A percentile compares a stretch with the other conserved stretches of the same genome.
Evolutionary conservation across 164 flowering plant species (phyloP).

Genomic region (Malania oleifera): DNA sequence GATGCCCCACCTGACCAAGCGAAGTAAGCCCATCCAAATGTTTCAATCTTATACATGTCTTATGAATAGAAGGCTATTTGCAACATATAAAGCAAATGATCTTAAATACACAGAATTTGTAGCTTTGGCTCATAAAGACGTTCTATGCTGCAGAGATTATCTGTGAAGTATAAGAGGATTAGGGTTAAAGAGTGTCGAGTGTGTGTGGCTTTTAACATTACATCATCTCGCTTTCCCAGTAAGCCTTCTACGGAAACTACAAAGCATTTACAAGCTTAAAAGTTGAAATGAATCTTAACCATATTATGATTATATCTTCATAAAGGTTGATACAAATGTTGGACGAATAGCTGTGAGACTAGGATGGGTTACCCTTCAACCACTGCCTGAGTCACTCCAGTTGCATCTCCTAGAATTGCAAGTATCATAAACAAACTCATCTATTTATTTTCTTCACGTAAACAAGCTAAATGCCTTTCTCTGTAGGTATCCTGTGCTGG

Average conservation of each 20-base stretch:
- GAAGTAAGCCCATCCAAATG: slow-evolving; percentile 29
- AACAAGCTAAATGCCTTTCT: slow-evolving; percentile 7
- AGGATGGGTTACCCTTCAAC: slow-evolving; percentile 96
- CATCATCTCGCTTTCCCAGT: slow-evolving; percentile 98
- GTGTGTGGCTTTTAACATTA: slow-evolving; percentile 90
- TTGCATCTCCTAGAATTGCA: slow-evolving; percentile 71
- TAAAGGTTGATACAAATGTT: slow-evolving; percentile 89
- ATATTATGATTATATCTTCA: background rate
- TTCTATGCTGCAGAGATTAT: slow-evolving; percentile 68
- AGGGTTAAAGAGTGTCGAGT: slow-evolving; percentile 95
- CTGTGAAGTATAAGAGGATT: slow-evolving; percentile 80
- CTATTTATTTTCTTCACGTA: too few relatives aligned
- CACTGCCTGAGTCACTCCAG: slow-evolving; percentile 67
- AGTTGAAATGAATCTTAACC: too few relatives aligned
- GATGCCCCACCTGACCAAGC: slow-evolving; percentile 46
- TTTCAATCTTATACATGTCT: background rate
- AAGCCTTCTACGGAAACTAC: slow-evolving; percentile 46
- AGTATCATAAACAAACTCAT: slow-evolving; percentile 21
- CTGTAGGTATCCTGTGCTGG: slow-evolving; percentile 66
- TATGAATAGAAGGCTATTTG: too few relatives aligned
- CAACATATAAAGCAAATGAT: too few relatives aligned
- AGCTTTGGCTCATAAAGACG: too few relatives aligned
- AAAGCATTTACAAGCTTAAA: too few relatives aligned
- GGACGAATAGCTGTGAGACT: slow-evolving; percentile 77
- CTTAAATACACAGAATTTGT: too few relatives aligned